Base-by-base conservation (phyloP, 2,329 filamentous ascomycete genomes). In the Fusarium drepaniforme region DNA sequence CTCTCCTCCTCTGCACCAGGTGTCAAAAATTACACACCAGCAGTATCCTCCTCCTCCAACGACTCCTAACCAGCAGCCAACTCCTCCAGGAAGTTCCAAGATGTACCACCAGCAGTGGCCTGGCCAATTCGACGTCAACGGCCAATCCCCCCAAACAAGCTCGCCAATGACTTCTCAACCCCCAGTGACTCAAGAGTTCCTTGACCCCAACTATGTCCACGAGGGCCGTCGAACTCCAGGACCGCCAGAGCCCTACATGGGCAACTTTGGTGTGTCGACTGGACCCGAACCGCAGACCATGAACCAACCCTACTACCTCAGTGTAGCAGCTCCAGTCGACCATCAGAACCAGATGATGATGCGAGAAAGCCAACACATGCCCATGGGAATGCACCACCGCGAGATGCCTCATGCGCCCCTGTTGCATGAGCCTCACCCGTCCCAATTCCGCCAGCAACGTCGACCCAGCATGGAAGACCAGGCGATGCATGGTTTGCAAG, bases 1-100 rank as follows among this genome's bases (percentile, higher is more conserved):
- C 33, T 90, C 88, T 37, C 88, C 88, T 64, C 85, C 85, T 59
- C 75, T 88, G 51, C 82, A 84, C 64, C 85, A 88, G 66, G 82
- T 82, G 62, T 80, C 80, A 64, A 87, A 88, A 74, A 81, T 84
- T 59, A 81, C 83, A 75, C 80, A 82, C 67, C 80, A 82, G 33
- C 80, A 82, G 33, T 88, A 87, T 71, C 84, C 76, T 56, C 77
- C 82, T 18, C 82, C 83, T n/a, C 80, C 82, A 42, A 78, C 80
- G 23, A 80, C 80, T 38, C 75, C 83, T 35, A 81, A 77, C 49
- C 87, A 88, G 71, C 85, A 86, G 64, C 86, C 85, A 40, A 87
- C 86, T 12, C 87, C 88, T 51, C 85, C 87, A n/a, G 82, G 82
- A 49, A 85, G 84, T 38, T 84, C 86, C 68, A 86, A 83, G 64